Conservation (phyloP, 2,329 filamentous ascomycete species). For the Fusarium sp. region DNA sequence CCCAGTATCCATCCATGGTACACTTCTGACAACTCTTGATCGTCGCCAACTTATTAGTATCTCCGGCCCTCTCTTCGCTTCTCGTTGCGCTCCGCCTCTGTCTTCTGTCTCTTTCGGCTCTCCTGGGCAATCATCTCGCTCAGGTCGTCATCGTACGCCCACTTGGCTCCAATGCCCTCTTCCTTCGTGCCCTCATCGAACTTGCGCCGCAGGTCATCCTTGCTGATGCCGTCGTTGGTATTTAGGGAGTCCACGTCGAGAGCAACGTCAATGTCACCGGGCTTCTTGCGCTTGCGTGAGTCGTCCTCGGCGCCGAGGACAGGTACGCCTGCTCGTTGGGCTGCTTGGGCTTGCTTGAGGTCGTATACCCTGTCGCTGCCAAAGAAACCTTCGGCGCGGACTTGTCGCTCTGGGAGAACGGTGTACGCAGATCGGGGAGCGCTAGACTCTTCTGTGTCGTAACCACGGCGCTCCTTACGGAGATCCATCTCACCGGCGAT, state of each 20-base stretch:
- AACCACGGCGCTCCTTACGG: slow-evolving; percentile 85
- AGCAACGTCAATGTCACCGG: slow-evolving; percentile 93
- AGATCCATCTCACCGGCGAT: slow-evolving; percentile 91
- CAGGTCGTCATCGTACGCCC: slow-evolving; percentile 87
- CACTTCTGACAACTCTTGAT: slow-evolving; percentile 20
- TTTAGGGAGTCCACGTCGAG: slow-evolving; percentile 88
- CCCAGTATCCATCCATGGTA: slow-evolving; percentile 34
- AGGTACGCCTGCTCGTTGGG: slow-evolving; percentile 69
- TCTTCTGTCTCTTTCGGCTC: slow-evolving; percentile 89
- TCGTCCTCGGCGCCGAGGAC: slow-evolving; percentile 87
- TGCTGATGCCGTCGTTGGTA: slow-evolving; percentile 82
- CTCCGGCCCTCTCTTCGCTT: slow-evolving; percentile 72
- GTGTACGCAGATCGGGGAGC: slow-evolving; percentile 87
- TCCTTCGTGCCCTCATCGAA: slow-evolving; percentile 82
- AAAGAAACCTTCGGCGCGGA: slow-evolving; percentile 92
- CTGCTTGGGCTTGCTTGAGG: slow-evolving; percentile 69
- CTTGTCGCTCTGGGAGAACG: slow-evolving; percentile 89
- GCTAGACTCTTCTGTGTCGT: slow-evolving; percentile 86
- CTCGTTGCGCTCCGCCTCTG: slow-evolving; percentile 83
- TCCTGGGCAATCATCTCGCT: slow-evolving; percentile 97
- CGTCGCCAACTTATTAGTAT: slow-evolving; percentile 55
- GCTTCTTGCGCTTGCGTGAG: slow-evolving; percentile 90
- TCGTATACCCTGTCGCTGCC: slow-evolving; percentile 96
- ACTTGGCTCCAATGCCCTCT: slow-evolving; percentile 77
- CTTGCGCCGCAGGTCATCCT: slow-evolving; percentile 83